These are phyloP conservation scores for Gossypioides kirkii DNA, from an alignment of 345 rosid genomes.

Conservation along the genomic window DNA sequence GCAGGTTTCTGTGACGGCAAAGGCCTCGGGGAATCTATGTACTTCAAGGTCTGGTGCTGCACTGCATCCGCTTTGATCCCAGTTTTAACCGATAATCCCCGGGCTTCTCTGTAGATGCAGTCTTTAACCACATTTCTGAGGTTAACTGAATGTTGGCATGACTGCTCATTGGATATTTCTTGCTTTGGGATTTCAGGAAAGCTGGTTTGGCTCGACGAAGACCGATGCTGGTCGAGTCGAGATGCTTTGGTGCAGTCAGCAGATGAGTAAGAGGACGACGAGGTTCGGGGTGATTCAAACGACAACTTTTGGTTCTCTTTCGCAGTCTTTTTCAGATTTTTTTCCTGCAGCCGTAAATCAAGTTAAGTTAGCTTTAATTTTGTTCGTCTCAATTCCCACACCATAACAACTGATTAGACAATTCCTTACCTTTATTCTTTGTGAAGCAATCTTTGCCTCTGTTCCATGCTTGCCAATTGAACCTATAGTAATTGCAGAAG, in stretches of 20 bases:
- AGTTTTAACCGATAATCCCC: constrained; percentile 36
- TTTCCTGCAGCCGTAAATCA: constrained; percentile 52
- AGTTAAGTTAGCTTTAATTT: constrained; percentile 14
- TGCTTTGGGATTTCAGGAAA: constrained; percentile 19
- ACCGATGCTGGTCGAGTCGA: constrained; percentile 41
- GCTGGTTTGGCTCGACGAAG: constrained; percentile 28
- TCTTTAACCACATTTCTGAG: constrained; percentile 53
- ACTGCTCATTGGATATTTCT: constrained; percentile 24
- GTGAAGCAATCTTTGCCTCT: constrained; percentile 31
- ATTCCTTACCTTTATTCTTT: constrained; percentile 42
- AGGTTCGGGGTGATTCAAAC: constrained; percentile 65
- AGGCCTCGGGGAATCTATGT: constrained; percentile 70
- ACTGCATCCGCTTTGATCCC: constrained; percentile 26
- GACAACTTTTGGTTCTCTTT: constrained; percentile 57
- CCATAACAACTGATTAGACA: neutral
- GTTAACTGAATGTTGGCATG: constrained; percentile 37
- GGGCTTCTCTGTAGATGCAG: constrained; percentile 57
- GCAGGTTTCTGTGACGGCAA: constrained; percentile 36
- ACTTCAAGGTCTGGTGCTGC: constrained; percentile 43
- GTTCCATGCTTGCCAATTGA: constrained; percentile 30
- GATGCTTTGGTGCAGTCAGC: constrained; percentile 46
- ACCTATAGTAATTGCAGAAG: constrained; percentile 28
- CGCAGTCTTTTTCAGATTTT: constrained; percentile 32
- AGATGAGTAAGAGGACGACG: constrained; percentile 68
- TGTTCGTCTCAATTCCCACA: neutral